phyloP scores from a whole-genome alignment of 495 filamentous ascomycete species.

The Penicillium psychrofluorescens region DNA sequence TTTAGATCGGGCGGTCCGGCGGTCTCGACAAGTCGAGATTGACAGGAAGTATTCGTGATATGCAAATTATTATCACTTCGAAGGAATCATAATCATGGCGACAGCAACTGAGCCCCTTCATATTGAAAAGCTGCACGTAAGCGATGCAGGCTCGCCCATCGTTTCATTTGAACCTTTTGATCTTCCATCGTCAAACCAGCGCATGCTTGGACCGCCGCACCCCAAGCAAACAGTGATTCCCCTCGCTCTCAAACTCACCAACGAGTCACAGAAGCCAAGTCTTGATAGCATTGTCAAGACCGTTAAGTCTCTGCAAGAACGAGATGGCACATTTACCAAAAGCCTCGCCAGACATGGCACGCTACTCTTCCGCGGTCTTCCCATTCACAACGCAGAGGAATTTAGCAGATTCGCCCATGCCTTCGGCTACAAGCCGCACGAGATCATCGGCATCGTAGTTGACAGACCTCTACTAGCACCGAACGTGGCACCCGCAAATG shows the following conservation, averaged over 20 bases:
- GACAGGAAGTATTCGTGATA: no score
- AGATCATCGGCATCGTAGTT: constrained; percentile 50
- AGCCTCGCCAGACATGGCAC: constrained; percentile 45
- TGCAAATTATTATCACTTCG: no score
- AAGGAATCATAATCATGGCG: constrained; percentile 2
- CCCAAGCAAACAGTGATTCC: constrained; percentile 31
- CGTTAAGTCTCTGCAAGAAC: constrained; percentile 43
- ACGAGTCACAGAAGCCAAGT: constrained; percentile 4
- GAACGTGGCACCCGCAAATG: constrained; percentile 48
- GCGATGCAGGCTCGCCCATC: not conserved
- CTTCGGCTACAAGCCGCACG: constrained; percentile 47
- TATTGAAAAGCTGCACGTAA: not conserved
- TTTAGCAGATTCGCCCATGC: constrained; percentile 48
- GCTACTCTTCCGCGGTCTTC: constrained; percentile 25
- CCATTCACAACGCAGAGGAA: constrained; percentile 24
- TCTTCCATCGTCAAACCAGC: constrained; percentile 51
- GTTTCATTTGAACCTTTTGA: constrained; percentile 56
- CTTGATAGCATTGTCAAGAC: constrained; percentile 24
- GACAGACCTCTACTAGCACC: constrained; percentile 41
- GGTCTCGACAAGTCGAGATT: no score
- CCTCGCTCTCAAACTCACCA: constrained; percentile 31
- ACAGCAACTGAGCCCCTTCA: constrained; percentile 1
- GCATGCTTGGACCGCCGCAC: constrained; percentile 31
- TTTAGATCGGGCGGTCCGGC: no score
- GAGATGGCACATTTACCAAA: constrained; percentile 42